These are phyloP conservation scores for Paulownia fortunei DNA, from an alignment of 257 asterid species.

Conservation along the genomic window DNA sequence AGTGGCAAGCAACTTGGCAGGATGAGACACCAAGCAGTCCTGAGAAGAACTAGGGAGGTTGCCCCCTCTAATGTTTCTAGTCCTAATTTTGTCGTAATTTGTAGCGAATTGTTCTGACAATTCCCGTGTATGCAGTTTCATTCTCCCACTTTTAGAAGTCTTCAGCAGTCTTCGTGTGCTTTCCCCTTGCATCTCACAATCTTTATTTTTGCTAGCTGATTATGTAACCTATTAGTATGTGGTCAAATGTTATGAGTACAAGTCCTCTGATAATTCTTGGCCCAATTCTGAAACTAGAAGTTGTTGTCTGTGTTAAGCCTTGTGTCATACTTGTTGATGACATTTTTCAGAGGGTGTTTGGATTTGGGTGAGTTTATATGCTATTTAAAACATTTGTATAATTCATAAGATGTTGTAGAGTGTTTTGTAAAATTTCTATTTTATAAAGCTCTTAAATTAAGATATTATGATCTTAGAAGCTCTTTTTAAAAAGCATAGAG, in stretches of 20 bases:
- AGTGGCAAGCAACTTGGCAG: conserved; percentile 99
- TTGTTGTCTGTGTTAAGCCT: neutral
- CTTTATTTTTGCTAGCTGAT: neutral
- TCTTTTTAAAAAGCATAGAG: too few species aligned
- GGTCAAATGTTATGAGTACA: neutral
- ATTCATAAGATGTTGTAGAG: too few species aligned
- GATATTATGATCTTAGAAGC: too few species aligned
- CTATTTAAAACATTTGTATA: too few species aligned
- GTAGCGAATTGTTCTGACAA: conserved; percentile 8
- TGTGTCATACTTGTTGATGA: neutral
- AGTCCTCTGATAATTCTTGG: neutral
- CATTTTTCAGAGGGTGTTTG: neutral
- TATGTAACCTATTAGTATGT: conserved; percentile 1
- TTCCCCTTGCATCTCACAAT: neutral
- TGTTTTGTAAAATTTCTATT: too few species aligned
- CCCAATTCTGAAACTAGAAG: neutral
- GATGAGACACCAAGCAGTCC: conserved; percentile 58
- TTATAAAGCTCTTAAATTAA: too few species aligned
- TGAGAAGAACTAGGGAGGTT: conserved; percentile 38
- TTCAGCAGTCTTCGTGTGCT: too few species aligned
- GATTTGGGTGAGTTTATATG: too few species aligned
- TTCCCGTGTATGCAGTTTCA: neutral
- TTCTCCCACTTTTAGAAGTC: neutral
- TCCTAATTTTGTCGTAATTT: conserved; percentile 20
- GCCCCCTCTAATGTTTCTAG: neutral